phyloP scores from a whole-genome alignment of 148 eudicot species.

The Chenopodium quinoa region DNA sequence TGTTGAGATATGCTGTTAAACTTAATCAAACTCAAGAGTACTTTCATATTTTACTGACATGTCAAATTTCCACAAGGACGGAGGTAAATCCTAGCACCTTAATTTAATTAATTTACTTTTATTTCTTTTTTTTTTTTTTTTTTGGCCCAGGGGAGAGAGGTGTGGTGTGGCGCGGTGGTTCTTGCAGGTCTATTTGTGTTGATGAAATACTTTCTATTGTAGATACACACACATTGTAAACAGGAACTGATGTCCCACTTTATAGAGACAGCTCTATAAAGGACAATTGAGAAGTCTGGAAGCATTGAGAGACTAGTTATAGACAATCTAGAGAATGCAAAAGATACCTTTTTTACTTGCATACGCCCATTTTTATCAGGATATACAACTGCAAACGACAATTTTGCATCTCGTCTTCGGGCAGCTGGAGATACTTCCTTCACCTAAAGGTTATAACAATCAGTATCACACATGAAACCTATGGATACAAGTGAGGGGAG shows the following conservation, averaged over 20 bases:
- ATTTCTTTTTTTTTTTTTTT: too few relatives aligned
- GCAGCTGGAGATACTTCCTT: constrained; percentile 53
- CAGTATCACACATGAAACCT: not conserved
- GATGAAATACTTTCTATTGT: too few relatives aligned
- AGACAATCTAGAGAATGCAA: not conserved
- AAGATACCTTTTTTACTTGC: constrained; percentile 38
- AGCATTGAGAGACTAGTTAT: not conserved
- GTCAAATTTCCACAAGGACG: not conserved
- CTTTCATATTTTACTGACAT: not conserved
- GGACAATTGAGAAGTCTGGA: not conserved
- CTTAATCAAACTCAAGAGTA: not conserved
- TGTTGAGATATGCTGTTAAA: constrained; percentile 10
- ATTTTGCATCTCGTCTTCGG: constrained; percentile 49
- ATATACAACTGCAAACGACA: constrained; percentile 53
- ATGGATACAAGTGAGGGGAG: not conserved
- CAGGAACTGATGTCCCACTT: not conserved
- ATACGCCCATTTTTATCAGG: constrained; percentile 50
- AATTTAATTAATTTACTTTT: too few relatives aligned
- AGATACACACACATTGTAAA: not conserved
- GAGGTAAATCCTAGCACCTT: not conserved
- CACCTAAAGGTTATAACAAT: constrained; percentile 31
- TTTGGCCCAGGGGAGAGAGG: not conserved
- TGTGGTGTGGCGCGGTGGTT: not conserved
- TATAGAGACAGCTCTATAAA: not conserved
- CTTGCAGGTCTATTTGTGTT: too few relatives aligned